Evolutionary conservation across 257 asterid species (phyloP).

Genomic region (Ilex asprella): DNA sequence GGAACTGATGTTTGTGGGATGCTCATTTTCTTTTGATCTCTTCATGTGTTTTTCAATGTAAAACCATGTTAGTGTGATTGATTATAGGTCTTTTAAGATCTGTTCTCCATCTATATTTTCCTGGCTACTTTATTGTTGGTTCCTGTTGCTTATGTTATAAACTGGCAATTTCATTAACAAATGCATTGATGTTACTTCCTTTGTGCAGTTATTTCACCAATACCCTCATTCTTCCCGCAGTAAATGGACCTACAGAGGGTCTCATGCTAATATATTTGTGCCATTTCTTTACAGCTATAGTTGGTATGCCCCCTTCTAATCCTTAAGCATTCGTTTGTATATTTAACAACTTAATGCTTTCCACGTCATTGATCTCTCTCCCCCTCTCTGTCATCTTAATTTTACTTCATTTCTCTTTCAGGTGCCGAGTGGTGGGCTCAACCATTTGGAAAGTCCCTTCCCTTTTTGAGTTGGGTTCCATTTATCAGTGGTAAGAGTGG

Average conservation of each 20-base stretch:
- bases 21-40: neutral
- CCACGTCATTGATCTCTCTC: neutral
- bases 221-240: conserved; percentile 83
- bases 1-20: neutral
- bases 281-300: conserved; percentile 72
- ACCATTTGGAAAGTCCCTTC: conserved; percentile 61
- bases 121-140: neutral
- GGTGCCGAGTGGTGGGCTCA: conserved; percentile 98
- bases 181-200: conserved; percentile 8
- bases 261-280: conserved; percentile 63
- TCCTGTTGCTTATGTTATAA: neutral
- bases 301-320: conserved; percentile 40
- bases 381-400: conserved; percentile 6
- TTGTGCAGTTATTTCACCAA: conserved; percentile 80
- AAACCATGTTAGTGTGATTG: neutral
- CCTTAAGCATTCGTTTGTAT: conserved; percentile 7
- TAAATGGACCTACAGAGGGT: conserved; percentile 97
- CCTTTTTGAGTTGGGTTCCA: conserved; percentile 81
- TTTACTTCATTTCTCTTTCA: conserved; percentile 30
- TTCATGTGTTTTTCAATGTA: neutral
- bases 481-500: conserved; percentile 52
- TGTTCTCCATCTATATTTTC: neutral
- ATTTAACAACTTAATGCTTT: neutral
- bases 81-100: neutral
- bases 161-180: no score